Evolutionary conservation across 306 rosid genomes (phyloP).

Genomic region (Citrullus mucosospermus): DNA sequence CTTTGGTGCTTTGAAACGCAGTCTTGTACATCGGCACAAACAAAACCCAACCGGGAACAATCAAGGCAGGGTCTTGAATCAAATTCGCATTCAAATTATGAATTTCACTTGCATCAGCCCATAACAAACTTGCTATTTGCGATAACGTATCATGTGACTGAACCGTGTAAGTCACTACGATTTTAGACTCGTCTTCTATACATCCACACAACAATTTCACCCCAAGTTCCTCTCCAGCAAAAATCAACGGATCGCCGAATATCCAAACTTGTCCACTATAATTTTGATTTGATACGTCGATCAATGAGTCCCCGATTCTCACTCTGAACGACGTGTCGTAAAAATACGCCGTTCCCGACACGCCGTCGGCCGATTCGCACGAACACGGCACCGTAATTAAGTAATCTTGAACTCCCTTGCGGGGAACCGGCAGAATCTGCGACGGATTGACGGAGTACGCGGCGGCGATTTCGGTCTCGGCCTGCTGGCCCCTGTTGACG

Average conservation of each 20-base stretch:
- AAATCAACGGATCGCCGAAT: background rate
- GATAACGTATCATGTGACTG: conserved; percentile 34
- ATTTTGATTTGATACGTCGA: conserved; percentile 8
- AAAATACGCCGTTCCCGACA: conserved; percentile 31
- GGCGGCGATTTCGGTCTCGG: conserved; percentile 21
- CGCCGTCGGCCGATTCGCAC: conserved; percentile 23
- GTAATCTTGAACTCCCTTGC: conserved; percentile 23
- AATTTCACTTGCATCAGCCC: conserved; percentile 23
- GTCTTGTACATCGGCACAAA: conserved; percentile 55
- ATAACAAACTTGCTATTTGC: conserved; percentile 26
- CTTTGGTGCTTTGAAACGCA: conserved; percentile 12
- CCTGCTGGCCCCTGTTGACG: conserved; percentile 3
- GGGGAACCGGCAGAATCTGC: conserved; percentile 23
- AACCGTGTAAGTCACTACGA: conserved; percentile 65
- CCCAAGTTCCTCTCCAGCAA: background rate
- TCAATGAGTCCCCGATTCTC: conserved; percentile 17
- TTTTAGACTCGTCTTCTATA: conserved; percentile 30
- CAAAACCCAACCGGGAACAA: conserved; percentile 39
- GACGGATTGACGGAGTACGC: conserved; percentile 31
- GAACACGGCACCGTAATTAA: conserved; percentile 56
- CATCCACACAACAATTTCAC: conserved; percentile 71
- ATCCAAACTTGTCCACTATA: conserved; percentile 57
- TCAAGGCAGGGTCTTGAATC: conserved; percentile 18
- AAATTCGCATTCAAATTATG: conserved; percentile 25
- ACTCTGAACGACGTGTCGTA: conserved; percentile 36